phyloP scores from a whole-genome alignment of 2,329 filamentous ascomycete species.

The Penicillium sp. region DNA sequence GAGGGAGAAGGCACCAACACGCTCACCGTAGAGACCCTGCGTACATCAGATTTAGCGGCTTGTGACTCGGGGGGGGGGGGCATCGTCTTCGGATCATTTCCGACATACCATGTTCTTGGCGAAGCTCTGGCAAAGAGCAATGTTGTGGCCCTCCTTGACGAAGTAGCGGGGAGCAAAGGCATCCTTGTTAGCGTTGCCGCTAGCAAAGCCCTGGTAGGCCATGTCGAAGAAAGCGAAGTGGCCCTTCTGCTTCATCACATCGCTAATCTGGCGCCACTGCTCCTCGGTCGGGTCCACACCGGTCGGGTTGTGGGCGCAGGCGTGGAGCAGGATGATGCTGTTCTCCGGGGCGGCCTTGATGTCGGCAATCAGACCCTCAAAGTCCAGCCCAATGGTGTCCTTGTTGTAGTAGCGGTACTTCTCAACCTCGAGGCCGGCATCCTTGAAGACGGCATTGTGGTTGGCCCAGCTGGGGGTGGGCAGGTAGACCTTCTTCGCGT shows the following conservation, averaged over 20 bases:
- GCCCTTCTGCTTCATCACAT: conserved; percentile 76
- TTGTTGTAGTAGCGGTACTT: conserved; percentile 99
- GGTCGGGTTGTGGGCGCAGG: conserved; percentile 96
- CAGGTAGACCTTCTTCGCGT: conserved; percentile 93
- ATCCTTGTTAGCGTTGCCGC: conserved; percentile 85
- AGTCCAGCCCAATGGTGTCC: conserved; percentile 96
- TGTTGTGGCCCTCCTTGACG: conserved; percentile 83
- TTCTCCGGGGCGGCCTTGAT: conserved; percentile 83
- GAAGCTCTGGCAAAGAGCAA: conserved; percentile 87
- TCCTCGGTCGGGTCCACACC: conserved; percentile 88
- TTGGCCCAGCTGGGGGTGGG: conserved; percentile 97
- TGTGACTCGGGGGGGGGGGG: no score
- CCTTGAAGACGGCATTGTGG: conserved; percentile 93
- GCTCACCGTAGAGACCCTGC: conserved; percentile 94
- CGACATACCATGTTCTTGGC: conserved; percentile 95
- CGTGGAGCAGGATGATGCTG: conserved; percentile 90
- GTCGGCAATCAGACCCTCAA: conserved; percentile 86
- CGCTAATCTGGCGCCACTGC: conserved; percentile 90
- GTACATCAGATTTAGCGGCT: no score
- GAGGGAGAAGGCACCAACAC: conserved; percentile 93
- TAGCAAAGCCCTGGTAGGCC: conserved; percentile 98
- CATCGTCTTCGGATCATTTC: no score
- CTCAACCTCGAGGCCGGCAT: conserved; percentile 84
- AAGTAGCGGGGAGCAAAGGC: conserved; percentile 94
- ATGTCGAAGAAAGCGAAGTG: conserved; percentile 99